These are phyloP conservation scores for Podospora fimiseda DNA, from an alignment of 495 filamentous ascomycete species.

Conservation along the genomic window DNA sequence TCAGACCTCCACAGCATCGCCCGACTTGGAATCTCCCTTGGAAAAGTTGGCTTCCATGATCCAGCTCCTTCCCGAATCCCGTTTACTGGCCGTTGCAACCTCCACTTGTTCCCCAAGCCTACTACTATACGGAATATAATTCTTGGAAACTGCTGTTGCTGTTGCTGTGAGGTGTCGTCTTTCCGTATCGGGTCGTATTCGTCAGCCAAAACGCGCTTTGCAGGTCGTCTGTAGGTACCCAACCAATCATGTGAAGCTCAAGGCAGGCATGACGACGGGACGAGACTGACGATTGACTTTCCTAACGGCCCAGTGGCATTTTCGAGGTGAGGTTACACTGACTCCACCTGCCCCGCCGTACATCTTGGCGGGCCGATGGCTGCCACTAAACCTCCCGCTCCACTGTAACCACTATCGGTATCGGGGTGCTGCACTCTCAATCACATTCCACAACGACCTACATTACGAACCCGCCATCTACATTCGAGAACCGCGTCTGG, in stretches of 20 bases:
- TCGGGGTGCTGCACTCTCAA: too few species aligned
- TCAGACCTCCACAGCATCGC: neutral
- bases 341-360: neutral
- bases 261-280: neutral
- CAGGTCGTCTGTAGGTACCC: too few species aligned
- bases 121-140: too few species aligned
- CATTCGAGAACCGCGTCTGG: neutral
- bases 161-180: too few species aligned
- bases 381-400: neutral
- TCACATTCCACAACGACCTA: too few species aligned
- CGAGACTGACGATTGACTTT: too few species aligned
- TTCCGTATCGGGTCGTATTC: too few species aligned
- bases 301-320: neutral
- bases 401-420: neutral
- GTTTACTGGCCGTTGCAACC: neutral
- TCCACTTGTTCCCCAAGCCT: neutral
- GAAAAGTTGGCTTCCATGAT: slow-evolving; percentile 5
- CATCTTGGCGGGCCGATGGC: neutral
- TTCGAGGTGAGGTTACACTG: neutral
- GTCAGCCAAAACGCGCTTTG: too few species aligned
- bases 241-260: too few species aligned
- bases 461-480: too few species aligned
- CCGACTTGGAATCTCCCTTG: slow-evolving; percentile 1
- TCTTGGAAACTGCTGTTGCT: too few species aligned
- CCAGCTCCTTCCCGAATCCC: neutral